Percentiles rank a stretch among this genome's conserved stretches.
Conservation (phyloP, 129 eudicot genomes). For the Deinandra increscens region DNA sequence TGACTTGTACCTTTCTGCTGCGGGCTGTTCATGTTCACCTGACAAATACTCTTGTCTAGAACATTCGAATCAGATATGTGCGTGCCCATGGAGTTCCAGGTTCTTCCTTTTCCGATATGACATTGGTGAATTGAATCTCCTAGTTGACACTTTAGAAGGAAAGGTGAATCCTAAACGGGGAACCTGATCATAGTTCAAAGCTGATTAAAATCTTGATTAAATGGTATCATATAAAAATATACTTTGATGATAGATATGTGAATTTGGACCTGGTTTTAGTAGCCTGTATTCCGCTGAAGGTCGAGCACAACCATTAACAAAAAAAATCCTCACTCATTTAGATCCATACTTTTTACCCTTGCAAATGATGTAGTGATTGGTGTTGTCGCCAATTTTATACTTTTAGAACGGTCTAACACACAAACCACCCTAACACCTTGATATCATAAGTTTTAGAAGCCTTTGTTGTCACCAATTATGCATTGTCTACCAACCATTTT, state of each 20-base stretch:
- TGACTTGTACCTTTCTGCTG: slow-evolving; percentile 74
- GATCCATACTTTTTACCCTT: no score
- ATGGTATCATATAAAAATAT: neutral
- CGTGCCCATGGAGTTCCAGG: slow-evolving; percentile 59
- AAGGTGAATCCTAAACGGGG: slow-evolving; percentile 28
- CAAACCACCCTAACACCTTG: no score
- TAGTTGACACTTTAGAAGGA: slow-evolving; percentile 60
- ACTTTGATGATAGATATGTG: neutral
- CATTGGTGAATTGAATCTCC: slow-evolving; percentile 46
- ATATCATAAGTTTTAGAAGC: no score
- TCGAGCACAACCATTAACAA: no score
- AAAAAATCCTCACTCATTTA: no score
- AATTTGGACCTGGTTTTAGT: no score
- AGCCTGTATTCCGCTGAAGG: no score
- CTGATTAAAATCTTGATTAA: neutral
- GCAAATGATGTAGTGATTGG: no score
- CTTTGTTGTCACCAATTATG: no score
- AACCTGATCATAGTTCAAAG: neutral
- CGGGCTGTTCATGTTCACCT: slow-evolving; percentile 64
- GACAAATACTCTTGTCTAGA: slow-evolving; percentile 59
- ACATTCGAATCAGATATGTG: slow-evolving; percentile 67
- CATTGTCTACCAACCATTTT: no score
- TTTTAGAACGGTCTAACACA: no score
- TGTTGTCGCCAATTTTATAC: no score
- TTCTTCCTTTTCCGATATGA: slow-evolving; percentile 46